These are phyloP conservation scores for Pythium dissotocum DNA, from an alignment of 352 stramenopile genomes.

Conservation along the genomic window DNA sequence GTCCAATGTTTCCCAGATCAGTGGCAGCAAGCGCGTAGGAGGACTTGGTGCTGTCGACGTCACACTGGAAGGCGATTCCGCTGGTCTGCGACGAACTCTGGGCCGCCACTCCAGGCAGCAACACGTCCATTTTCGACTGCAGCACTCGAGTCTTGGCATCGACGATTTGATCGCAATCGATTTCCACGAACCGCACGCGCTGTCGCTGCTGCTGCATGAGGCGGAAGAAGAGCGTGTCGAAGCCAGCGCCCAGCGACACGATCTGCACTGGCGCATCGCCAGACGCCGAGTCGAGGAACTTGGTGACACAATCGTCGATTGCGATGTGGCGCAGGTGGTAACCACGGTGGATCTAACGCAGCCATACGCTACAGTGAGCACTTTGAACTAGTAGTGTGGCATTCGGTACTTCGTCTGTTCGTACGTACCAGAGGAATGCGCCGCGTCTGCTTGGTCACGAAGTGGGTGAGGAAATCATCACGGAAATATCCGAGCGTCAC, in stretches of 20 bases:
- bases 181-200: conserved; percentile 45
- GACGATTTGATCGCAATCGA: conserved; percentile 65
- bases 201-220: conserved; percentile 34
- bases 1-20: conserved; percentile 53
- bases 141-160: conserved; percentile 49
- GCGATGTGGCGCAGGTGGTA: conserved; percentile 75
- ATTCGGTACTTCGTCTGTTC: not conserved
- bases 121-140: conserved; percentile 18
- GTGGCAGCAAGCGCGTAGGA: conserved; percentile 53
- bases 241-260: conserved; percentile 68
- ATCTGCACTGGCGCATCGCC: conserved; percentile 42
- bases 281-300: conserved; percentile 38
- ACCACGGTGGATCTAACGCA: conserved; percentile 65
- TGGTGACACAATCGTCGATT: conserved; percentile 49
- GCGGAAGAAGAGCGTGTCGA: conserved; percentile 78
- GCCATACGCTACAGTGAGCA: not conserved
- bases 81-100: not conserved
- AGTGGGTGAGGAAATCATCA: conserved; percentile 58
- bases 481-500: conserved; percentile 59
- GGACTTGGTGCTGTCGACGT: conserved; percentile 2
- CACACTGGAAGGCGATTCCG: conserved; percentile 14
- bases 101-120: not conserved
- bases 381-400: not conserved
- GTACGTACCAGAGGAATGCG: conserved; percentile 60
- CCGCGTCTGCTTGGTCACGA: conserved; percentile 61